A percentile compares a stretch with the other conserved stretches of the same genome.
phyloP scores from a whole-genome alignment of 345 rosid genomes.

The Fremontodendron californicum region DNA sequence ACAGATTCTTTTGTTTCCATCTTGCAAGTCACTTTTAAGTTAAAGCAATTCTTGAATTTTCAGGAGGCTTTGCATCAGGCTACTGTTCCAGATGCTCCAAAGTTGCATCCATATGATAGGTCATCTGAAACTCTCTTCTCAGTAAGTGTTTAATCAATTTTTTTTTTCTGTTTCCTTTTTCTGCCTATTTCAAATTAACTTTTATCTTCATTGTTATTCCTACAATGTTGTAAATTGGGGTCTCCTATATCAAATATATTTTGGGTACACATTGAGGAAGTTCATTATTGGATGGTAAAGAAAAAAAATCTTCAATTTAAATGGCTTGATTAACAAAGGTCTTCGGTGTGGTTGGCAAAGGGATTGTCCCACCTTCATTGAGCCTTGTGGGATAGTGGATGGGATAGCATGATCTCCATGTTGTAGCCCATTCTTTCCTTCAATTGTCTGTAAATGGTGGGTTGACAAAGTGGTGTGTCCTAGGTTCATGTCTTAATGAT shows the following conservation, averaged over 20 bases:
- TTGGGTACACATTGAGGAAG: background rate
- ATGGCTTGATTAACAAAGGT: background rate
- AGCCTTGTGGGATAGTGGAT: background rate
- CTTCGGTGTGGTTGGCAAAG: background rate
- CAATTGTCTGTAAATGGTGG: background rate
- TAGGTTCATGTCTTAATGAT: background rate
- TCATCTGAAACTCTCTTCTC: conserved; percentile 80
- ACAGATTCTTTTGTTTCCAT: background rate
- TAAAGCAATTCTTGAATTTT: conserved; percentile 17
- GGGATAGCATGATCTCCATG: background rate
- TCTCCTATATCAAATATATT: background rate
- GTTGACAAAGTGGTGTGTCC: background rate
- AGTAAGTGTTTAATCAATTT: conserved; percentile 36
- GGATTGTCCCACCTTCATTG: background rate
- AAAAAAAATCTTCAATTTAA: background rate
- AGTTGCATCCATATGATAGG: conserved; percentile 81
- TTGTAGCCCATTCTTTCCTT: background rate
- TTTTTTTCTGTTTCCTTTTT: background rate
- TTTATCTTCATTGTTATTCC: conserved; percentile 8
- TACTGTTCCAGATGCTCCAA: conserved; percentile 52
- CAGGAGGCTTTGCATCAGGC: conserved; percentile 43
- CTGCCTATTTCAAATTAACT: background rate
- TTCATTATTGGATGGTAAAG: background rate
- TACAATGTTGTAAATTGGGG: background rate
- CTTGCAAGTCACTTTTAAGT: conserved; percentile 14